These are phyloP conservation scores for Pseudocercospora vitis DNA, from an alignment of 2,329 filamentous ascomycete species.

Conservation along the genomic window DNA sequence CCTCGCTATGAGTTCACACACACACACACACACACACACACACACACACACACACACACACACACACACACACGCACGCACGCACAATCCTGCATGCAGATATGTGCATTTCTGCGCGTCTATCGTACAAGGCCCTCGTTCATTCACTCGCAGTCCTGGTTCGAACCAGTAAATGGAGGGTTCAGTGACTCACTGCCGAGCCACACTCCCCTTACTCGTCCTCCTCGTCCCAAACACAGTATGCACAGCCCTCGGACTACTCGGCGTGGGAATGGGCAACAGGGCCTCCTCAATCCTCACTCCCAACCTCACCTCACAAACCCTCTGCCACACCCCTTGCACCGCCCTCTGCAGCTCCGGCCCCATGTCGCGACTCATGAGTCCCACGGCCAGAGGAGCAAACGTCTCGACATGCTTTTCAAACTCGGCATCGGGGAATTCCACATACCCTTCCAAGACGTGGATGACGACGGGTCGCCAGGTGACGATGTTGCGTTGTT, in stretches of 20 bases:
- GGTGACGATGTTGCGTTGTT: constrained; percentile 93
- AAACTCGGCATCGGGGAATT: constrained; percentile 79
- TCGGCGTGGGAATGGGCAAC: constrained; percentile 16
- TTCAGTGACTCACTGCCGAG: neutral
- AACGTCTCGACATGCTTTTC: constrained; percentile 76
- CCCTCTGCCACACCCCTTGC: constrained; percentile 72
- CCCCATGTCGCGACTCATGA: constrained; percentile 73
- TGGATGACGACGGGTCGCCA: constrained; percentile 98
- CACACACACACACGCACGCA: too few relatives aligned
- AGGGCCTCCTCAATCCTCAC: constrained; percentile 38
- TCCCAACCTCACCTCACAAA: constrained; percentile 71
- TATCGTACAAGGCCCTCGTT: too few relatives aligned
- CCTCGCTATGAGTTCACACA: neutral
- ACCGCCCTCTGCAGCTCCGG: constrained; percentile 75
- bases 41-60: too few relatives aligned
- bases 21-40: too few relatives aligned
- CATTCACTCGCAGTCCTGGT: too few relatives aligned
- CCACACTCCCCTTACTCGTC: constrained; percentile 22
- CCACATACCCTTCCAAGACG: constrained; percentile 87
- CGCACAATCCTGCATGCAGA: too few relatives aligned
- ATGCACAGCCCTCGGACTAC: constrained; percentile 28
- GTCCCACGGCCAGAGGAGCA: constrained; percentile 79
- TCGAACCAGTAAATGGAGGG: too few relatives aligned
- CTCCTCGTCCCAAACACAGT: constrained; percentile 32
- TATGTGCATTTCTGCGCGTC: neutral